Percentiles rank a stretch among this genome's conserved stretches.
Evolutionary conservation across 2,329 filamentous ascomycete genomes (phyloP).

Genomic region (Fusarium algeriense): DNA sequence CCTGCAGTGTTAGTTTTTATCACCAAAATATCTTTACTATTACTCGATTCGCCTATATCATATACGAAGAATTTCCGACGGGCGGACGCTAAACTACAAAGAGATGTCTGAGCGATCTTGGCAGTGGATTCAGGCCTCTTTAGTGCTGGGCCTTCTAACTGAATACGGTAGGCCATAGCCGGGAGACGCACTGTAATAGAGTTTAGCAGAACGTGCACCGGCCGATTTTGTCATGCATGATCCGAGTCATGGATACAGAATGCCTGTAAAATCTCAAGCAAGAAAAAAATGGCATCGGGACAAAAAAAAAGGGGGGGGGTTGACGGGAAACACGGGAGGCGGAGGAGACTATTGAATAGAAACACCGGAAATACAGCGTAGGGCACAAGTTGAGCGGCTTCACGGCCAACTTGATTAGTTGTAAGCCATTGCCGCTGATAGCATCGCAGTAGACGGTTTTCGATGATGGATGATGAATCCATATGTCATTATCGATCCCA

Average conservation of each 20-base stretch:
- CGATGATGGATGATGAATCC: background rate
- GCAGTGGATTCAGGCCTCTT: constrained; percentile 7
- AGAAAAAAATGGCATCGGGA: background rate
- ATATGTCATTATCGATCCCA: background rate
- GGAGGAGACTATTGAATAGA: background rate
- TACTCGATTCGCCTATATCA: constrained; percentile 8
- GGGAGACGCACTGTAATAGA: background rate
- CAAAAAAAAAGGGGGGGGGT: background rate
- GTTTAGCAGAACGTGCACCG: background rate
- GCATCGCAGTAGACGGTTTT: background rate
- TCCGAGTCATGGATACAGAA: background rate
- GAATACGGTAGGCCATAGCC: background rate
- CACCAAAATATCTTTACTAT: background rate
- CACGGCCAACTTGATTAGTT: background rate
- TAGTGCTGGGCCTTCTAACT: background rate
- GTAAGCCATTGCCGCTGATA: background rate
- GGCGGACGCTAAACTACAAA: constrained; percentile 9
- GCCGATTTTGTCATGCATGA: background rate
- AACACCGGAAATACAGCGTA: background rate
- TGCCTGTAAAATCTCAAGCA: background rate
- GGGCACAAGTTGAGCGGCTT: background rate
- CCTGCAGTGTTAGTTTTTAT: constrained; percentile 1
- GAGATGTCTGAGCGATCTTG: background rate
- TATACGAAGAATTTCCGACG: constrained; percentile 20
- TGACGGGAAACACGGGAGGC: constrained; percentile 4